These are phyloP conservation scores for Delphinella strobiligena DNA, from an alignment of 2,329 filamentous ascomycete species.

Conservation along the genomic window DNA sequence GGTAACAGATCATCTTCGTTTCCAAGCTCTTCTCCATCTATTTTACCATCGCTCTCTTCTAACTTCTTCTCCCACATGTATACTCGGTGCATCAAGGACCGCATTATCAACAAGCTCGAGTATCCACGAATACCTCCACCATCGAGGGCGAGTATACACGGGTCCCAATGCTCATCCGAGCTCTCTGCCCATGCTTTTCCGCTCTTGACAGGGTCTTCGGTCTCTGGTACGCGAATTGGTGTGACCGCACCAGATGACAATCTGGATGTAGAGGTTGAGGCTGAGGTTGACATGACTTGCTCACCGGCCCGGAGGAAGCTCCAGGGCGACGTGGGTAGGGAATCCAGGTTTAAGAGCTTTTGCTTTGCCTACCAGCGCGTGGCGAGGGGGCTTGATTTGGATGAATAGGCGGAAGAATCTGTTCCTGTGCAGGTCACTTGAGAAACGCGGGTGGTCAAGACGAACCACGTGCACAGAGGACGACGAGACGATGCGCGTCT, in stretches of 20 bases:
- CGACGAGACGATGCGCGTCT: too few species aligned
- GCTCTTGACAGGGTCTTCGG: too few species aligned
- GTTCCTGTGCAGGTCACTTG: neutral
- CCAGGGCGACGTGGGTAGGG: slow-evolving; percentile 21
- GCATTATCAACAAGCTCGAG: slow-evolving; percentile 36
- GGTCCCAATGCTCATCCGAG: slow-evolving; percentile 35
- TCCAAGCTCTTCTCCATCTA: slow-evolving; percentile 36
- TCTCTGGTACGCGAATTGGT: neutral
- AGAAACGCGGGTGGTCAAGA: too few species aligned
- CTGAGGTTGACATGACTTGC: neutral
- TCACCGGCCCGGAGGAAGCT: slow-evolving; percentile 14
- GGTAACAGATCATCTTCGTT: slow-evolving; percentile 14
- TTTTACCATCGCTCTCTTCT: slow-evolving; percentile 33
- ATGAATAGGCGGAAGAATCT: neutral
- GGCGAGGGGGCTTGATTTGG: too few species aligned
- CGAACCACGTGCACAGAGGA: too few species aligned
- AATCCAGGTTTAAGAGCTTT: slow-evolving; percentile 17
- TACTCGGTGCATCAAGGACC: slow-evolving; percentile 37
- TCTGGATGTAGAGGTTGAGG: neutral
- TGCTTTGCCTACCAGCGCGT: neutral
- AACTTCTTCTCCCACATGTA: slow-evolving; percentile 31
- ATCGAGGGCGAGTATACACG: slow-evolving; percentile 35
- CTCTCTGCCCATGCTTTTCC: slow-evolving; percentile 27
- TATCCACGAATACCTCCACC: slow-evolving; percentile 41
- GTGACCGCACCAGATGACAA: neutral